Conservation (phyloP, 257 asterid species). For the Solanum piurae region DNA sequence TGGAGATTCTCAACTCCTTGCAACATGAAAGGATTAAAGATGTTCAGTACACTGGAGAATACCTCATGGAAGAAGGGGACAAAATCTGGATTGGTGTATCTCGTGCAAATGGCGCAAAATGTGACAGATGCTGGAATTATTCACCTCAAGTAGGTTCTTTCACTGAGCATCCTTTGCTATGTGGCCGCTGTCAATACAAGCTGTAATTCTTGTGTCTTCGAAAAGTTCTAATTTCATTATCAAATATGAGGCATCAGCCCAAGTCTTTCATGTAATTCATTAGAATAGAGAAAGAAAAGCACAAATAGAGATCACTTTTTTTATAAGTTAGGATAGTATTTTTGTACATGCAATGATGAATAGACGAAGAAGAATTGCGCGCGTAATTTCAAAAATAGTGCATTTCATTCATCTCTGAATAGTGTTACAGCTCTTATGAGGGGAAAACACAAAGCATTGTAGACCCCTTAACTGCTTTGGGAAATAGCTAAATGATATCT, state of each 20-base stretch:
- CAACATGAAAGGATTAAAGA: conserved; percentile 22
- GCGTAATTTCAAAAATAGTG: too few species aligned
- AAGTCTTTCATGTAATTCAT: neutral
- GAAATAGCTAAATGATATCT: too few species aligned
- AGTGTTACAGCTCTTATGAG: too few species aligned
- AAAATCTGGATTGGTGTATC: conserved; percentile 82
- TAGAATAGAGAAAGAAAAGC: neutral
- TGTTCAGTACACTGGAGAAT: conserved; percentile 52
- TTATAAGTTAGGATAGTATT: neutral
- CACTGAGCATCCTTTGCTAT: conserved; percentile 61
- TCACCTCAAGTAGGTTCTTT: conserved; percentile 61
- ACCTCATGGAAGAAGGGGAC: conserved; percentile 22
- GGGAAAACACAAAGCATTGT: too few species aligned
- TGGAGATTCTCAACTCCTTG: conserved; percentile 52
- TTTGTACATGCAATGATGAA: neutral
- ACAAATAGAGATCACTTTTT: neutral
- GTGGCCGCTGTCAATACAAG: conserved; percentile 45
- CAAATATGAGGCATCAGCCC: neutral
- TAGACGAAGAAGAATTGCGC: neutral
- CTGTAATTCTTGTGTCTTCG: neutral
- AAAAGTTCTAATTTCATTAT: neutral
- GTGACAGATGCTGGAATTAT: conserved; percentile 96
- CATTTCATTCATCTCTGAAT: too few species aligned
- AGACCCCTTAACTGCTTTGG: too few species aligned
- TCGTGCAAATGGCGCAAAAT: conserved; percentile 71